Conservation (phyloP, 2,329 filamentous ascomycete species). For the Karstenula rhodostoma region DNA sequence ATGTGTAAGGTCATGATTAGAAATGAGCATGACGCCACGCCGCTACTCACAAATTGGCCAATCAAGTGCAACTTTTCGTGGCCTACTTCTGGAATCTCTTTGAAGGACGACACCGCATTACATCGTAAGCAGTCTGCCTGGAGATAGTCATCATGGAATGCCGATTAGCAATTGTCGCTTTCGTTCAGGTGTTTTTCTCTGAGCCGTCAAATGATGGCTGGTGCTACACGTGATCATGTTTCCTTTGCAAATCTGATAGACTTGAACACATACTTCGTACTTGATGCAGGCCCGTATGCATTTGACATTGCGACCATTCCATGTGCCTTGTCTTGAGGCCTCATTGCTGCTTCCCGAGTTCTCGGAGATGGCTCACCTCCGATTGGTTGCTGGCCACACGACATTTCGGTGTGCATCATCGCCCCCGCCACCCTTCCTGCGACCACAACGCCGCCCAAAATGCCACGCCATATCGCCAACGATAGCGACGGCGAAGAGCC, state of each 20-base stretch:
- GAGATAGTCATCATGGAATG: constrained; percentile 2
- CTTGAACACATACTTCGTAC: neutral
- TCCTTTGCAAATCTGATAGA: neutral
- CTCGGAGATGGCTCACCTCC: neutral
- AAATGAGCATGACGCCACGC: constrained; percentile 17
- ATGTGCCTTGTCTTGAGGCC: too few species aligned
- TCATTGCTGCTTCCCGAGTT: too few species aligned
- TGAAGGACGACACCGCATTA: neutral
- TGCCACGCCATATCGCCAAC: constrained; percentile 32
- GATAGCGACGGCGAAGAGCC: constrained; percentile 52
- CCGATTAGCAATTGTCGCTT: neutral
- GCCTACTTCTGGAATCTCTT: neutral
- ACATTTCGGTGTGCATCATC: constrained; percentile 5
- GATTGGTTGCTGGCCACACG: constrained; percentile 6
- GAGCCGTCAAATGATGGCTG: neutral
- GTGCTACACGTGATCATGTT: neutral
- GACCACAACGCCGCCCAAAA: constrained; percentile 14
- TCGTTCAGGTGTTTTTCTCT: neutral
- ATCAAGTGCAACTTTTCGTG: neutral
- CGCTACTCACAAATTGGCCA: neutral
- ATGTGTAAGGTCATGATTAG: constrained; percentile 20
- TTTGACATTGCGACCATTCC: too few species aligned
- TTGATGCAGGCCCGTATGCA: too few species aligned
- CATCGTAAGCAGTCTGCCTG: constrained; percentile 5
- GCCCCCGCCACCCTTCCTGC: neutral